Conservation (phyloP, 2,329 filamentous ascomycete genomes). For the Rutstroemia sydowiana region DNA sequence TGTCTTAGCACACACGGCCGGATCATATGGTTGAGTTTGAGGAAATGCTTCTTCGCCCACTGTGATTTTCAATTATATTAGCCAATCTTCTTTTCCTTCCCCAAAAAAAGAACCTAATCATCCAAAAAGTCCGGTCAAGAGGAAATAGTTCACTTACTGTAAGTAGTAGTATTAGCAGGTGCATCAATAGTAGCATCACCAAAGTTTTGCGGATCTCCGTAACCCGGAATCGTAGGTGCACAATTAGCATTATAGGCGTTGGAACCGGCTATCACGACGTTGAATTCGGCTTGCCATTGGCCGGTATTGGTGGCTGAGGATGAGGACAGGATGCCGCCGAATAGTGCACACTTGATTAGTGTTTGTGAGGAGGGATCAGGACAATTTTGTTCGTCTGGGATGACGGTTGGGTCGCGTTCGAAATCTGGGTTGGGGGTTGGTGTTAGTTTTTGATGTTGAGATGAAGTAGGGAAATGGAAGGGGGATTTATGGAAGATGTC, state of each 20-base stretch:
- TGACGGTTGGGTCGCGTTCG: conserved; percentile 4
- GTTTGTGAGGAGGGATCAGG: conserved; percentile 7
- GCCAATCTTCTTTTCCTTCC: not conserved
- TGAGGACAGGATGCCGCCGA: conserved; percentile 4
- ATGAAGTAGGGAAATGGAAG: too few species aligned
- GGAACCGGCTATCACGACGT: conserved; percentile 8
- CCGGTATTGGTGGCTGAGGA: conserved; percentile 4
- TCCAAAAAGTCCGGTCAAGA: too few species aligned
- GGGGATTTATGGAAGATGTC: not conserved
- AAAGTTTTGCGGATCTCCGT: conserved; percentile 25
- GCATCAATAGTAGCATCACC: conserved; percentile 28
- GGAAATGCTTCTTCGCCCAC: conserved; percentile 26
- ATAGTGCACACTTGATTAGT: conserved; percentile 9
- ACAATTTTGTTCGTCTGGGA: conserved; percentile 1
- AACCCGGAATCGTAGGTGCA: conserved; percentile 18
- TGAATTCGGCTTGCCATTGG: conserved; percentile 7
- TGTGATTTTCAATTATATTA: conserved; percentile 1
- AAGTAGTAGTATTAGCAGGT: conserved; percentile 23
- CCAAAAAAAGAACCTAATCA: too few species aligned
- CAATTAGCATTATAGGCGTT: conserved; percentile 4
- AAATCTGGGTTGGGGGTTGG: conserved; percentile 4
- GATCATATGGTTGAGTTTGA: conserved; percentile 26
- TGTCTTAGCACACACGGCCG: conserved; percentile 26
- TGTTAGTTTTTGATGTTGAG: too few species aligned
- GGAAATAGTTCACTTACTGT: conserved; percentile 15